These are phyloP conservation scores for Aaosphaeria pasadenensis DNA, from an alignment of 2,329 filamentous ascomycete genomes.

Conservation along the genomic window DNA sequence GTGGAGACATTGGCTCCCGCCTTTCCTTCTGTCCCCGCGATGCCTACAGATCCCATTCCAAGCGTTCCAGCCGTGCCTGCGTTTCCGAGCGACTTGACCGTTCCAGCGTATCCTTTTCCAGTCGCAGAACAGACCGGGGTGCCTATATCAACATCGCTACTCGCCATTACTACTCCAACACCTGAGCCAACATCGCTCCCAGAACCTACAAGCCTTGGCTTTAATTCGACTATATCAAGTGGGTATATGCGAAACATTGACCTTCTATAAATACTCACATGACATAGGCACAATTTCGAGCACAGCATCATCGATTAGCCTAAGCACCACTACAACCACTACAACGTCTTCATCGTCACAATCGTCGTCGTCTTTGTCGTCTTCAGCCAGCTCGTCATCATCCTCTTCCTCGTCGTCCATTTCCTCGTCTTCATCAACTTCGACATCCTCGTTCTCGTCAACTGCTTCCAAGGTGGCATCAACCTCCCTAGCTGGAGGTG, in stretches of 20 bases:
- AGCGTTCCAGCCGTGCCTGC: slow-evolving; percentile 31
- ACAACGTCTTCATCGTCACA: not conserved
- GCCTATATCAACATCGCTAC: slow-evolving; percentile 1
- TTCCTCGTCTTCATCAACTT: slow-evolving; percentile 11
- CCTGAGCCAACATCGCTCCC: not conserved
- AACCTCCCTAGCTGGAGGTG: slow-evolving; percentile 9
- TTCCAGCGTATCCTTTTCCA: slow-evolving; percentile 29
- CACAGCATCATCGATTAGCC: not conserved
- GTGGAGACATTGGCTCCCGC: slow-evolving; percentile 20
- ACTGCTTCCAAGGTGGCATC: slow-evolving; percentile 7
- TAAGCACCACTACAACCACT: not conserved
- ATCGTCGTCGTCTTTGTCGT: slow-evolving; percentile 8
- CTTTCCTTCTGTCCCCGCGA: slow-evolving; percentile 1
- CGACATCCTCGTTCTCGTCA: slow-evolving; percentile 8
- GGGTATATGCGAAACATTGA: not conserved
- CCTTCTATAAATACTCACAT: not conserved
- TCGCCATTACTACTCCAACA: not conserved
- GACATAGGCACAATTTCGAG: not conserved
- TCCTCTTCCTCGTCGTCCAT: slow-evolving; percentile 9
- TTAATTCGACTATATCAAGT: not conserved
- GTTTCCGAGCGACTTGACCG: slow-evolving; percentile 33
- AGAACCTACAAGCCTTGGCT: not conserved
- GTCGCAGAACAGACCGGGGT: slow-evolving; percentile 1
- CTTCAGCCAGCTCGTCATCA: slow-evolving; percentile 7
- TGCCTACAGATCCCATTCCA: slow-evolving; percentile 11